A percentile compares a stretch with the other conserved stretches of the same genome.
phyloP scores from a whole-genome alignment of 805 yeast species.

The Saccharomyces kudriavzevii region DNA sequence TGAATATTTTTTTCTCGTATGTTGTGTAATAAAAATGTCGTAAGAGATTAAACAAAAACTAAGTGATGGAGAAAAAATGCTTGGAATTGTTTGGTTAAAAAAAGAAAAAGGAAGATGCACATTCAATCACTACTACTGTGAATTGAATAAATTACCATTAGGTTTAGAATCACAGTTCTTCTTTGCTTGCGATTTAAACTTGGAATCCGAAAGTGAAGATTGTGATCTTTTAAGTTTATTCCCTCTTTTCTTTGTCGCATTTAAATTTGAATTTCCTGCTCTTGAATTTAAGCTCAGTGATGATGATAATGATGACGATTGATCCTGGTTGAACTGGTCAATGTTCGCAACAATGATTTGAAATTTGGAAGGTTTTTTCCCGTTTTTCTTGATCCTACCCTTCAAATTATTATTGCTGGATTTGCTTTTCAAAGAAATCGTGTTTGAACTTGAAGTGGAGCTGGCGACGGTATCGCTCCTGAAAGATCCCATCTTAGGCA shows the following conservation, averaged over 20 bases:
- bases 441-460: constrained; percentile 2
- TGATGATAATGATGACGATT: constrained; percentile 8
- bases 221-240: constrained; percentile 21
- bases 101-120: background rate
- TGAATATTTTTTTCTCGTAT: background rate
- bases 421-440: background rate
- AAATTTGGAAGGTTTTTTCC: constrained; percentile 27
- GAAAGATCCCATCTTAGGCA: constrained; percentile 33
- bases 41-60: background rate
- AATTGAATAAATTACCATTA: constrained; percentile 4
- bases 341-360: constrained; percentile 31
- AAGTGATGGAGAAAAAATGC: background rate
- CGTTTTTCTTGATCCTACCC: constrained; percentile 14
- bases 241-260: constrained; percentile 7
- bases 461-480: constrained; percentile 17
- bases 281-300: constrained; percentile 7
- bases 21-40: background rate
- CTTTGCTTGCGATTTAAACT: constrained; percentile 1
- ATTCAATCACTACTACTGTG: background rate
- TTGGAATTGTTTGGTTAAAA: background rate
- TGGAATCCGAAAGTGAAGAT: constrained; percentile 17
- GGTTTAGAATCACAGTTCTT: constrained; percentile 3
- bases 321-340: constrained; percentile 20
- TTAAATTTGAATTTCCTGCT: constrained; percentile 4
- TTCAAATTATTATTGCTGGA: constrained; percentile 4